These are phyloP conservation scores for Aspergillus wentii DNA, from an alignment of 495 filamentous ascomycete species.

Conservation along the genomic window DNA sequence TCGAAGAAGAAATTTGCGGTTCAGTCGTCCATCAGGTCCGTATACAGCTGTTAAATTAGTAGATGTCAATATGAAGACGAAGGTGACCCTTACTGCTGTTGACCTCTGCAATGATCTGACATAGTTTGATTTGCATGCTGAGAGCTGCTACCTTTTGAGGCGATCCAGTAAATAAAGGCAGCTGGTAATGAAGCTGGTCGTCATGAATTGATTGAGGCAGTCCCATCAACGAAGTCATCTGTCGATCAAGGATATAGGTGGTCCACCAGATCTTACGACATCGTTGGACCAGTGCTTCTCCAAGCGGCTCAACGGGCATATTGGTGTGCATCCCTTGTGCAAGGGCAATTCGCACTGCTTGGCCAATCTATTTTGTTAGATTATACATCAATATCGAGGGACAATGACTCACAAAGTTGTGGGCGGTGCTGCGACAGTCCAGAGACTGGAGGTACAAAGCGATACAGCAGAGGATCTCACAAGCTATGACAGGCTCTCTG, in stretches of 20 bases:
- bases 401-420: conserved; percentile 34
- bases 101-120: conserved; percentile 35
- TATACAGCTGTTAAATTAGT: conserved; percentile 28
- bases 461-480: conserved; percentile 39
- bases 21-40: conserved; percentile 36
- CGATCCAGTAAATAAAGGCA: conserved; percentile 29
- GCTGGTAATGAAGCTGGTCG: conserved; percentile 28
- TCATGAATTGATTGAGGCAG: conserved; percentile 35
- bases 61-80: neutral
- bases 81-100: conserved; percentile 27
- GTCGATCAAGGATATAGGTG: conserved; percentile 38
- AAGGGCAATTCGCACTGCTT: conserved; percentile 38
- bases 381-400: too few species aligned
- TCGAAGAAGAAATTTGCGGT: conserved; percentile 32
- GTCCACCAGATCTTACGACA: conserved; percentile 44
- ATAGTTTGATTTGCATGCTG: conserved; percentile 38
- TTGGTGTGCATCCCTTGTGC: conserved; percentile 40
- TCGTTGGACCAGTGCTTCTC: conserved; percentile 27
- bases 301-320: conserved; percentile 32
- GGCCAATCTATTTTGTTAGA: conserved; percentile 28
- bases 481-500: conserved; percentile 28
- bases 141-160: conserved; percentile 28
- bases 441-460: conserved; percentile 38
- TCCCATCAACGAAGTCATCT: conserved; percentile 42
- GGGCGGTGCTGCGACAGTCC: conserved; percentile 30